phyloP scores from a whole-genome alignment of 352 stramenopile genomes.

The Globisporangium radiosum region DNA sequence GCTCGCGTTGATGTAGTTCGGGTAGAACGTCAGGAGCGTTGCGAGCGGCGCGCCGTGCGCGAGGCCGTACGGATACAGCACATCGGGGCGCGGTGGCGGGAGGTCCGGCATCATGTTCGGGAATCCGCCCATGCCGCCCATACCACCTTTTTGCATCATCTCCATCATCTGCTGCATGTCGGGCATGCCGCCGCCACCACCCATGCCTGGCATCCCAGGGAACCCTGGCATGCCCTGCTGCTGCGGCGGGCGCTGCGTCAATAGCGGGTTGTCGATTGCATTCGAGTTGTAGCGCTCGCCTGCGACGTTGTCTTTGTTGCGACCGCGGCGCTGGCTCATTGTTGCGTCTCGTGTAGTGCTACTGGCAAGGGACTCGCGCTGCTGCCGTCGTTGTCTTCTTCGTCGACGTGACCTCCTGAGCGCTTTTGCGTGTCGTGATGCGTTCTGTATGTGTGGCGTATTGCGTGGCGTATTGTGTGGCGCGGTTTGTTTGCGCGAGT shows the following conservation, averaged over 20 bases:
- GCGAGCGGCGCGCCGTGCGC: slow-evolving; percentile 46
- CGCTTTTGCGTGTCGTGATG: too few relatives aligned
- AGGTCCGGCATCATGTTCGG: slow-evolving; percentile 25
- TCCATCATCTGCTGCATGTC: slow-evolving; percentile 40
- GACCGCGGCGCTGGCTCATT: slow-evolving; percentile 43
- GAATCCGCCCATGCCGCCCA: slow-evolving; percentile 31
- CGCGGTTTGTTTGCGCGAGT: not conserved
- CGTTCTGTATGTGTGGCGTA: not conserved
- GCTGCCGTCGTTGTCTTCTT: not conserved
- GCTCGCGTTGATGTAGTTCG: slow-evolving; percentile 79
- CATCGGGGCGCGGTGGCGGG: slow-evolving; percentile 47
- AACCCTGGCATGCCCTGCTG: slow-evolving; percentile 4
- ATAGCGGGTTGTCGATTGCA: slow-evolving; percentile 32
- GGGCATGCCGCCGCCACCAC: slow-evolving; percentile 30
- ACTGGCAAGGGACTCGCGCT: not conserved
- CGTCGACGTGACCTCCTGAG: not conserved
- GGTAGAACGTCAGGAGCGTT: slow-evolving; percentile 75
- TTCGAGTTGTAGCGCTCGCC: slow-evolving; percentile 85
- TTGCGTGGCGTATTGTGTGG: not conserved
- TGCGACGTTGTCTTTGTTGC: slow-evolving; percentile 66
- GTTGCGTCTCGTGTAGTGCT: not conserved
- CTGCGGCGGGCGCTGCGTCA: slow-evolving; percentile 21
- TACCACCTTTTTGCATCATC: slow-evolving; percentile 31
- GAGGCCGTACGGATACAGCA: slow-evolving; percentile 62
- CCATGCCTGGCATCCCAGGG: slow-evolving; percentile 33